phyloP scores from a whole-genome alignment of 139 green algal species.

The Bryopsis sp. region DNA sequence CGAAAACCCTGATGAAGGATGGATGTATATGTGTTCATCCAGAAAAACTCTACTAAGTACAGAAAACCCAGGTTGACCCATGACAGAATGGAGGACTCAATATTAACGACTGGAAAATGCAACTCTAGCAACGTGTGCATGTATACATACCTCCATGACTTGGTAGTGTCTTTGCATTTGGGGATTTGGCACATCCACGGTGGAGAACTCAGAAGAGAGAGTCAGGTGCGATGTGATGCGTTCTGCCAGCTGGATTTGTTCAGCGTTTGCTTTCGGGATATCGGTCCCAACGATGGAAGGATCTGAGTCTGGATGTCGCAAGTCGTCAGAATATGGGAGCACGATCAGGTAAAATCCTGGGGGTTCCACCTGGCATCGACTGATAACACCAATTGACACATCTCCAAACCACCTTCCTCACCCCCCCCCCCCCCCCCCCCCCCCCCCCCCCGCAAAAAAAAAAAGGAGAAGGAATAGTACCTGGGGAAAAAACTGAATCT shows the following conservation, averaged over 20 bases:
- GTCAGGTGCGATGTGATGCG: neutral
- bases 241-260: neutral
- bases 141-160: slow-evolving; percentile 10
- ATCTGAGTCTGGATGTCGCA: neutral
- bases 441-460: too few relatives aligned
- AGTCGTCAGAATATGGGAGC: slow-evolving; percentile 10
- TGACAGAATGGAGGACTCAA: too few relatives aligned
- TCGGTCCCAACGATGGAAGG: neutral
- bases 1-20: too few relatives aligned
- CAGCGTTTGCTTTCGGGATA: neutral
- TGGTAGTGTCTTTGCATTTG: slow-evolving; percentile 12
- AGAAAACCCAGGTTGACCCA: too few relatives aligned
- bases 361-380: slow-evolving; percentile 17
- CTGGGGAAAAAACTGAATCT: neutral
- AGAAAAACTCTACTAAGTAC: too few relatives aligned
- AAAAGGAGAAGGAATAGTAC: neutral
- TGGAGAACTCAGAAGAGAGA: slow-evolving; percentile 4
- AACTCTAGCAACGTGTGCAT: neutral
- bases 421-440: too few relatives aligned
- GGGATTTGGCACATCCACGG: slow-evolving; percentile 7
- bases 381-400: too few relatives aligned
- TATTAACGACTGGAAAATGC: neutral
- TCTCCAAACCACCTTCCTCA: too few relatives aligned
- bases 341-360: slow-evolving; percentile 15
- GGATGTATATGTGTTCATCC: too few relatives aligned